phyloP scores from a whole-genome alignment of 768 basidiomycete genomes.

The Amylocystis lapponica region DNA sequence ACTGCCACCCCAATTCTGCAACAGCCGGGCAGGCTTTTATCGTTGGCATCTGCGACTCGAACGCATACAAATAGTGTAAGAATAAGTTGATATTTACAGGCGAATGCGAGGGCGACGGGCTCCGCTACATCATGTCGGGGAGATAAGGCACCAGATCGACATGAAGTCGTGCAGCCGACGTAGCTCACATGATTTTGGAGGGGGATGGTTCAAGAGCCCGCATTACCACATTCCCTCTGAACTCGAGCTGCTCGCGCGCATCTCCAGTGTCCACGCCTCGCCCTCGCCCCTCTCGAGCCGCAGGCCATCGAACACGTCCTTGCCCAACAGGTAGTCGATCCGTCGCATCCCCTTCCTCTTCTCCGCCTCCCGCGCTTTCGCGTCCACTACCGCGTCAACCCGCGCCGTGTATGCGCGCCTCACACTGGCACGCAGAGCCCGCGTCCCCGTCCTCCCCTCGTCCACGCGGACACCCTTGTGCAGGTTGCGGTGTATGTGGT shows the following conservation, averaged over 20 bases:
- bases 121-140: too few relatives aligned
- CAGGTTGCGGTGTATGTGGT: neutral
- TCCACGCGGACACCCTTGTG: neutral
- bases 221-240: too few relatives aligned
- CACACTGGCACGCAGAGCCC: neutral
- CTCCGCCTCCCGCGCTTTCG: neutral
- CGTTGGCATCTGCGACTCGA: too few relatives aligned
- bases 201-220: too few relatives aligned
- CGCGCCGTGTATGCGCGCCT: neutral
- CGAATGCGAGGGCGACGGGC: too few relatives aligned
- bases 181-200: neutral
- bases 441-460: neutral
- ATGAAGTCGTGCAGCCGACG: neutral
- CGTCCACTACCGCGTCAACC: neutral
- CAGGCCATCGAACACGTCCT: neutral
- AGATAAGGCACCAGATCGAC: neutral
- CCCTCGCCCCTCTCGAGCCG: neutral
- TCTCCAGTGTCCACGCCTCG: neutral
- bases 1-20: too few relatives aligned
- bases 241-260: too few relatives aligned
- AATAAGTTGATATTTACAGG: too few relatives aligned
- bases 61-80: too few relatives aligned
- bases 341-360: neutral
- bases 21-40: too few relatives aligned
- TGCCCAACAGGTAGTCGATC: conserved; percentile 1